These are phyloP conservation scores for Talaromyces sp. DNA, from an alignment of 2,329 filamentous ascomycete genomes.

Conservation along the genomic window DNA sequence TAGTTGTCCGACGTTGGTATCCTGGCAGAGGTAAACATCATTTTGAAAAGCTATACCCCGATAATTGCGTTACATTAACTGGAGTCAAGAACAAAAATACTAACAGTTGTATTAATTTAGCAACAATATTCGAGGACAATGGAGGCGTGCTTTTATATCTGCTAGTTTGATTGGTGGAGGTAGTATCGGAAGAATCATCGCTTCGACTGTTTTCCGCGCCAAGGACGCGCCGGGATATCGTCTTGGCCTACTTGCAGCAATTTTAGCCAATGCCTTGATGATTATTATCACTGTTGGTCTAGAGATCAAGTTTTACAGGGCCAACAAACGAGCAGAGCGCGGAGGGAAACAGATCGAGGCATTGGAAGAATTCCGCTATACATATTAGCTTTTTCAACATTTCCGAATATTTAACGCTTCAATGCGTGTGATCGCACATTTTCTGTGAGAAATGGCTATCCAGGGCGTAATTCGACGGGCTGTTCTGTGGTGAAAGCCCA, in stretches of 20 bases:
- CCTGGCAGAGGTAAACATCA: neutral
- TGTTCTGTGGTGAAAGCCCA: too few species aligned
- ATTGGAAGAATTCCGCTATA: constrained; percentile 33
- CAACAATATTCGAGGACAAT: constrained; percentile 83
- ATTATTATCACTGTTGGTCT: constrained; percentile 25
- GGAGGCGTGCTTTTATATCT: constrained; percentile 76
- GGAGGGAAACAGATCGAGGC: constrained; percentile 31
- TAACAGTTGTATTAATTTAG: neutral
- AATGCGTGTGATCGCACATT: neutral
- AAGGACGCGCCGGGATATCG: constrained; percentile 28
- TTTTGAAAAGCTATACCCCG: neutral
- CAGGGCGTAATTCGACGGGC: too few species aligned
- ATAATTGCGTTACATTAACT: neutral
- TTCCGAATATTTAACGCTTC: neutral
- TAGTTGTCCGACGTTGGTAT: neutral
- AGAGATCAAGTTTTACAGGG: constrained; percentile 24
- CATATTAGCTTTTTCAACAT: constrained; percentile 4
- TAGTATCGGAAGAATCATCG: constrained; percentile 72
- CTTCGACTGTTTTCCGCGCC: constrained; percentile 63
- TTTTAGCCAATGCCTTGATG: constrained; percentile 29
- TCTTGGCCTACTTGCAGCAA: constrained; percentile 28
- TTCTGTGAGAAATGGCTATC: neutral
- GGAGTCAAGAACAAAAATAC: neutral
- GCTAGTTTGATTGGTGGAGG: constrained; percentile 71
- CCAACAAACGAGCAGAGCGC: constrained; percentile 28